Conservation (phyloP, 1,284 basidiomycete genomes). For the Pterula multifida region DNA sequence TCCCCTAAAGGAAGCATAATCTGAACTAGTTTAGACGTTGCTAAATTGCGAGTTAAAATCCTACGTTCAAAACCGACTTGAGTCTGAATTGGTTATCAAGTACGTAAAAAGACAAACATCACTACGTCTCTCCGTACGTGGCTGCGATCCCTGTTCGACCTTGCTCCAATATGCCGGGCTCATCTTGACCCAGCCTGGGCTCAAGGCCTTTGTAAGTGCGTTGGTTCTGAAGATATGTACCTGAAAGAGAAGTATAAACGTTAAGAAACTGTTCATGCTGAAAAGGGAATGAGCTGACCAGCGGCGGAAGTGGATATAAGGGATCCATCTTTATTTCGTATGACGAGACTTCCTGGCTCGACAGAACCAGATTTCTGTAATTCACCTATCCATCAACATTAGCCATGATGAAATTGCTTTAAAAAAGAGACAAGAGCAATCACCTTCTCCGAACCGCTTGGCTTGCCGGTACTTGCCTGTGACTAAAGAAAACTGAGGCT, state of each 20-base stretch:
- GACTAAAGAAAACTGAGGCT: slow-evolving; percentile 76
- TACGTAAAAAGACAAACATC: too few relatives aligned
- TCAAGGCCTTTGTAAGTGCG: slow-evolving; percentile 72
- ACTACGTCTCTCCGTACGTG: slow-evolving; percentile 42
- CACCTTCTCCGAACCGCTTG: slow-evolving; percentile 46
- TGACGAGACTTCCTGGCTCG: slow-evolving; percentile 24
- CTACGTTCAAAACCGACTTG: too few relatives aligned
- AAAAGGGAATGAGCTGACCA: slow-evolving; percentile 23
- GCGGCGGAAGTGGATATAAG: slow-evolving; percentile 62
- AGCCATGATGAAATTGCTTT: slow-evolving; percentile 3
- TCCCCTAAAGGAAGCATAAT: too few relatives aligned
- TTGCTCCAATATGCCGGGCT: slow-evolving; percentile 75
- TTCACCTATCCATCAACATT: slow-evolving; percentile 8
- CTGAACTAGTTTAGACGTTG: too few relatives aligned
- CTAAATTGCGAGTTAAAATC: too few relatives aligned
- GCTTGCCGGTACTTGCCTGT: slow-evolving; percentile 80
- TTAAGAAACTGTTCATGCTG: slow-evolving; percentile 1
- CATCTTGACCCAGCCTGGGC: slow-evolving; percentile 66
- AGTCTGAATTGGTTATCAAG: too few relatives aligned
- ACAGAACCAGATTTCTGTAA: slow-evolving; percentile 17
- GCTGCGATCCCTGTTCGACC: slow-evolving; percentile 84
- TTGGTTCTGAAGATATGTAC: not conserved
- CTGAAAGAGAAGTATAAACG: not conserved
- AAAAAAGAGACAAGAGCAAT: slow-evolving; percentile 5
- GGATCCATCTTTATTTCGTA: slow-evolving; percentile 53